Evolutionary conservation across 371 early-diverging fungal species (phyloP).

Genomic region (Rhizopus microsporus): DNA sequence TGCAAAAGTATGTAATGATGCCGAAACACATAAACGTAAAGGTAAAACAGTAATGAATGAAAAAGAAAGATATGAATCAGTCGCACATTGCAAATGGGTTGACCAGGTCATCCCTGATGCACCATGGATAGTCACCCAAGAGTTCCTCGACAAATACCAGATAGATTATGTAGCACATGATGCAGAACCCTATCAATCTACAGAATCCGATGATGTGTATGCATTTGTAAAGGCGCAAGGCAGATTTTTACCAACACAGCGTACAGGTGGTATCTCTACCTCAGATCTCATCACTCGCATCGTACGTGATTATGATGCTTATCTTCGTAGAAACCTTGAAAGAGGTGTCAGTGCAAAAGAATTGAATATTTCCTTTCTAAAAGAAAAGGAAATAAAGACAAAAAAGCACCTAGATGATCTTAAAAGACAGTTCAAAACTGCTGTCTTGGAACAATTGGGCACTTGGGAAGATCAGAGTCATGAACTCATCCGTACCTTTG

Average conservation of each 20-base stretch:
- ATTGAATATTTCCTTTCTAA: slow-evolving; percentile 81
- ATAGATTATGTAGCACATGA: slow-evolving; percentile 98
- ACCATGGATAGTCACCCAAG: slow-evolving; percentile 86
- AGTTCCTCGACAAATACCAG: slow-evolving; percentile 82
- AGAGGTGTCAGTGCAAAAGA: slow-evolving; percentile 88
- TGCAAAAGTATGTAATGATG: slow-evolving; percentile 75
- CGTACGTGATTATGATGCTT: slow-evolving; percentile 91
- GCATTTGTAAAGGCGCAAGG: slow-evolving; percentile 85
- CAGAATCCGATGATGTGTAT: slow-evolving; percentile 85
- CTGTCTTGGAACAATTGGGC: slow-evolving; percentile 56
- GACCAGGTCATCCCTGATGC: slow-evolving; percentile 88
- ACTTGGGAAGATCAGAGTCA: slow-evolving; percentile 77
- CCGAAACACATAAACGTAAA: slow-evolving; percentile 77
- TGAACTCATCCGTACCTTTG: slow-evolving; percentile 71
- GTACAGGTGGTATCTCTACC: slow-evolving; percentile 93
- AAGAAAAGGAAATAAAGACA: slow-evolving; percentile 76
- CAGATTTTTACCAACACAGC: slow-evolving; percentile 82
- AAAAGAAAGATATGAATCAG: slow-evolving; percentile 80
- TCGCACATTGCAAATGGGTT: slow-evolving; percentile 94
- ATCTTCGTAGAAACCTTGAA: slow-evolving; percentile 85
- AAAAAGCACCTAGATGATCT: slow-evolving; percentile 73
- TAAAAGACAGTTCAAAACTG: slow-evolving; percentile 54
- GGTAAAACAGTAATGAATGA: slow-evolving; percentile 90
- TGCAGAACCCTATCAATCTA: slow-evolving; percentile 85
- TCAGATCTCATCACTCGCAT: slow-evolving; percentile 93